Percentiles rank a stretch among this genome's conserved stretches.
These are phyloP conservation scores for Saccharomyces kudriavzevii DNA, from an alignment of 805 yeast species.

Conservation along the genomic window DNA sequence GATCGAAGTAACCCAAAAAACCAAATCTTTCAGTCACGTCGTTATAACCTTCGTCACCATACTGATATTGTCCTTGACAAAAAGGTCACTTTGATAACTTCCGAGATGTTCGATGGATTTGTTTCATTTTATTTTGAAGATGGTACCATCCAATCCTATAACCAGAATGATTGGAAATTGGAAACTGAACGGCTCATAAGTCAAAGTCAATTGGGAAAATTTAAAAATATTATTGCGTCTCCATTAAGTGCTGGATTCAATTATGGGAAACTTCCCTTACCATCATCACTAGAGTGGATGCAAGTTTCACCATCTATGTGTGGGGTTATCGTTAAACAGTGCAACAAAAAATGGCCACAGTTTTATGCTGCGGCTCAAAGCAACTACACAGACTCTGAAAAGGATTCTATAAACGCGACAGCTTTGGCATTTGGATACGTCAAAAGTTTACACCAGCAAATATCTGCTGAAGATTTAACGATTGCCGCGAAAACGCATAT, in stretches of 20 bases:
- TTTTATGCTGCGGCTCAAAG: conserved; percentile 15
- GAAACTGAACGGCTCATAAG: conserved; percentile 19
- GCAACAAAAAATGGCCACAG: conserved; percentile 11
- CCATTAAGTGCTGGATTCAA: conserved; percentile 25
- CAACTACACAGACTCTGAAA: conserved; percentile 8
- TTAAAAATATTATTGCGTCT: conserved; percentile 24
- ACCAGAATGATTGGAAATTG: conserved; percentile 22
- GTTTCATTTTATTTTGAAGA: conserved; percentile 20
- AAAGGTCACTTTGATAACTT: conserved; percentile 15
- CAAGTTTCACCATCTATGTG: conserved; percentile 30
- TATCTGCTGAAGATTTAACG: conserved; percentile 30
- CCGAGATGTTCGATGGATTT: conserved; percentile 25
- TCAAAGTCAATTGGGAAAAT: conserved; percentile 19
- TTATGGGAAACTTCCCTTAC: conserved; percentile 18
- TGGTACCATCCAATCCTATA: conserved; percentile 18
- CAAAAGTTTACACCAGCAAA: conserved; percentile 28
- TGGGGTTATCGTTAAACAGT: conserved; percentile 22
- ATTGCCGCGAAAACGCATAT: conserved; percentile 29
- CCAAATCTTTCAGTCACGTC: conserved; percentile 12
- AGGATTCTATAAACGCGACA: conserved; percentile 23
- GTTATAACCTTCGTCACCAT: conserved; percentile 12
- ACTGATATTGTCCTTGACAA: conserved; percentile 13
- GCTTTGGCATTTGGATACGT: conserved; percentile 32
- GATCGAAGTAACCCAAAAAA: conserved; percentile 1
- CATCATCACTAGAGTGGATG: conserved; percentile 24